Evolutionary conservation across 129 eudicot species (phyloP), one percentile per base, ranked within the genome.

Genomic region (Logfia minima): DNA sequence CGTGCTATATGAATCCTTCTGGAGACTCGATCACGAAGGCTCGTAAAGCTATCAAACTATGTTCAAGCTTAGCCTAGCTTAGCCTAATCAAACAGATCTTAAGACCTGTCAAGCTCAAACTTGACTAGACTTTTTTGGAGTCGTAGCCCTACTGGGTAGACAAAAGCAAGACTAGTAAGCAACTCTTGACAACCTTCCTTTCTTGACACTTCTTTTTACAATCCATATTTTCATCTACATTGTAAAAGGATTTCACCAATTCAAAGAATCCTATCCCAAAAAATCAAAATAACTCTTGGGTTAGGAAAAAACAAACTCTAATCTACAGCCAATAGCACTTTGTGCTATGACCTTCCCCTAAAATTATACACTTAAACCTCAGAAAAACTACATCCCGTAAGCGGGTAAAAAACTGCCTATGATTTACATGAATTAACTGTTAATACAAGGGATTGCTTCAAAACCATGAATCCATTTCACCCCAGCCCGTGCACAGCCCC

Each of bases 401-500:
- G 19, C 39, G 78, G 83, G 23, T 66, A 37, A 62, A 79, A 79
- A 76, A 59, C 87, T 76, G 67, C 88, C 93, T 89, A 87, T 83
- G 86, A 88, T 90, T 73, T 88, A 93, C 98, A 92, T 19, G 53
- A 45, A n/a, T 73, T 66, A 68, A 74, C 71, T 26, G 63, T 80
- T 56, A 24, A 39, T 45, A 51, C 73, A 71, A 43, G 51, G 53
- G 24, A 45, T 19, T n/a, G 8, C 29, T 71, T 64, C 84, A 86
- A 78, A 88, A 86, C 98, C 96, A 85, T 0, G 97, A 82, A 3
- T 84, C 90, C 74, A 87, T 79, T 81, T 89, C 90, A 51, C 90
- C 90, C 85, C 96, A 90, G 32, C 98, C 98, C 0, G 98, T 94
- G 88, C 98, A 94, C 19, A 85, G 71, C 51, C 90, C 95, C 28